Conservation (phyloP, 2,329 filamentous ascomycete species). For the Penicillium hordei region DNA sequence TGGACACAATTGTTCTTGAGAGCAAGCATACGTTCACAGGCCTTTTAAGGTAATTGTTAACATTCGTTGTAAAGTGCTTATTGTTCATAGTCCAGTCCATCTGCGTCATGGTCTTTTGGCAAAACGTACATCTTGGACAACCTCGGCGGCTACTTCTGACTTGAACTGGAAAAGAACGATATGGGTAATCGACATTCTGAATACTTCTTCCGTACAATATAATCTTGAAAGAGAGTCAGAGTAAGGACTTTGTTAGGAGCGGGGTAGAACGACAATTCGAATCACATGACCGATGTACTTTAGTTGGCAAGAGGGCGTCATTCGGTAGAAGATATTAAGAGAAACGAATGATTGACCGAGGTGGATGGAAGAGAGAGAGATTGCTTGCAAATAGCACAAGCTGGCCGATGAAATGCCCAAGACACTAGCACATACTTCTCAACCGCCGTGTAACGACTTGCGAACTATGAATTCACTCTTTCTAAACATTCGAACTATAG, state of each 20-base stretch:
- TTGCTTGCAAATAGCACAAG: neutral
- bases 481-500: neutral
- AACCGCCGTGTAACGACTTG: neutral
- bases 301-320: neutral
- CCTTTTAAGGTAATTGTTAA: constrained; percentile 38
- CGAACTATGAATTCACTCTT: neutral
- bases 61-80: neutral
- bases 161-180: constrained; percentile 69
- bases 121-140: constrained; percentile 56
- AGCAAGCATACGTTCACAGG: constrained; percentile 57
- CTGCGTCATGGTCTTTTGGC: no score
- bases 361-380: neutral
- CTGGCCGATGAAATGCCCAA: neutral
- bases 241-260: neutral
- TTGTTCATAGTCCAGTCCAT: neutral
- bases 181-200: constrained; percentile 64
- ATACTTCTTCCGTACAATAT: neutral
- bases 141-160: constrained; percentile 47
- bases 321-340: neutral
- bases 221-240: neutral
- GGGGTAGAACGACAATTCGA: neutral
- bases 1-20: constrained; percentile 61
- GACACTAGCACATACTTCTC: neutral
- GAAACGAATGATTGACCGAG: neutral
- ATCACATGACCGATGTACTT: neutral